A percentile compares a stretch with the other conserved stretches of the same genome.
Evolutionary conservation across 2,329 filamentous ascomycete species (phyloP).

Genomic region (Zasmidium angulare): DNA sequence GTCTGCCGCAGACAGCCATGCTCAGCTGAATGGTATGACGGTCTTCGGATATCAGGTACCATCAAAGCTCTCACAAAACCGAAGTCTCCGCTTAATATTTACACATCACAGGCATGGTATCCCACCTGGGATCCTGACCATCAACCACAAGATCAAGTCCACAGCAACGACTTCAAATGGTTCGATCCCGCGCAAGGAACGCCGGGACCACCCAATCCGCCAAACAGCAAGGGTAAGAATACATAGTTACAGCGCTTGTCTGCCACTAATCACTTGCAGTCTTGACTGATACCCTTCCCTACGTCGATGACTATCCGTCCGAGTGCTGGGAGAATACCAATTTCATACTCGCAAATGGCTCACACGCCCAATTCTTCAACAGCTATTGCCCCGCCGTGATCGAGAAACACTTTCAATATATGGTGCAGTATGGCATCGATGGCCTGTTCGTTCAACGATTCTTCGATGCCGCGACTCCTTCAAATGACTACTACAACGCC

Average conservation of each 20-base stretch:
- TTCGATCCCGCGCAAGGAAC: neutral
- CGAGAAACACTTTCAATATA: neutral
- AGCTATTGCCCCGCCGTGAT: neutral
- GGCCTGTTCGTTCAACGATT: neutral
- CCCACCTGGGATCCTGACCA: neutral
- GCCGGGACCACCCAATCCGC: neutral
- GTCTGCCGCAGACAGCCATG: neutral
- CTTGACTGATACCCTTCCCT: neutral
- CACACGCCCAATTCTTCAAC: neutral
- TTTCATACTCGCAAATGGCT: neutral
- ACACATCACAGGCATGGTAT: neutral
- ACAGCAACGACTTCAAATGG: neutral
- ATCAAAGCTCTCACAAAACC: too few species aligned
- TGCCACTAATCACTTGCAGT: neutral
- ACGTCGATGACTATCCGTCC: neutral
- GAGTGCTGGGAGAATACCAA: neutral
- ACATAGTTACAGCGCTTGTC: neutral
- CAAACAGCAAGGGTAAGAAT: neutral
- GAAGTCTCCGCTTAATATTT: too few species aligned
- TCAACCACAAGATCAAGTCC: neutral
- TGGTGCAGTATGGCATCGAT: neutral
- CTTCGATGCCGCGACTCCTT: neutral
- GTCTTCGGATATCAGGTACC: neutral
- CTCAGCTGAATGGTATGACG: neutral
- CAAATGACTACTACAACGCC: neutral